phyloP scores from a whole-genome alignment of 208 protist genomes.

The Wallacemonas sp. region DNA sequence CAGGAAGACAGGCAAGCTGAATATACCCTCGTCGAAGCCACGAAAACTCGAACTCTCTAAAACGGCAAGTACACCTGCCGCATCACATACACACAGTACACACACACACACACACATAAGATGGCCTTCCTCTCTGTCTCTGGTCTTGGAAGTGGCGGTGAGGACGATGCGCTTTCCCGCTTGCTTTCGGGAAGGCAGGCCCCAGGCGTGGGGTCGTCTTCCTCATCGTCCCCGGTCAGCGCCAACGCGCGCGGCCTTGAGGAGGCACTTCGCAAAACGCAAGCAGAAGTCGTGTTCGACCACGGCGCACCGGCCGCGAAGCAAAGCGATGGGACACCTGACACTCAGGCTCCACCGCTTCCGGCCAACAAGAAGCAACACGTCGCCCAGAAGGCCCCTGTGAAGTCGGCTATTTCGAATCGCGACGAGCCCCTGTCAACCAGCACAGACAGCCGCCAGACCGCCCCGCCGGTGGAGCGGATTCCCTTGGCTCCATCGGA shows the following conservation, averaged over 20 bases:
- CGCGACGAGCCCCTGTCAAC: not conserved
- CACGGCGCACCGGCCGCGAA: not conserved
- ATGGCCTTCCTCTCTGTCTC: constrained; percentile 62
- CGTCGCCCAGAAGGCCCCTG: not conserved
- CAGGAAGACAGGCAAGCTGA: no score
- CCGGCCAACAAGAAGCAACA: not conserved
- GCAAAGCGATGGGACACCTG: no score
- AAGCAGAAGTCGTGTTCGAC: constrained; percentile 29
- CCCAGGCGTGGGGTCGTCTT: not conserved
- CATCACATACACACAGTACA: no score
- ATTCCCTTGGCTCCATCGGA: not conserved
- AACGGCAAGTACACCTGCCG: no score
- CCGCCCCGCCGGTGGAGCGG: not conserved
- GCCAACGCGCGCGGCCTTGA: constrained; percentile 17
- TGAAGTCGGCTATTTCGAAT: constrained; percentile 4
- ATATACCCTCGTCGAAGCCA: no score
- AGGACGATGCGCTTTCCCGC: constrained; percentile 45
- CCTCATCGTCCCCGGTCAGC: constrained; percentile 10
- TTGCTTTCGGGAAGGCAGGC: constrained; percentile 21
- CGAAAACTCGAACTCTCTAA: no score
- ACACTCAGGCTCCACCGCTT: not conserved
- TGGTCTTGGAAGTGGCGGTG: constrained; percentile 38
- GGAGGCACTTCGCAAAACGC: constrained; percentile 42
- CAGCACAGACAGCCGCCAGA: not conserved
- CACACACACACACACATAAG: no score